Evolutionary conservation across 192 early-diverging fungal genomes (phyloP).

Genomic region (Rhizophagus sp.): DNA sequence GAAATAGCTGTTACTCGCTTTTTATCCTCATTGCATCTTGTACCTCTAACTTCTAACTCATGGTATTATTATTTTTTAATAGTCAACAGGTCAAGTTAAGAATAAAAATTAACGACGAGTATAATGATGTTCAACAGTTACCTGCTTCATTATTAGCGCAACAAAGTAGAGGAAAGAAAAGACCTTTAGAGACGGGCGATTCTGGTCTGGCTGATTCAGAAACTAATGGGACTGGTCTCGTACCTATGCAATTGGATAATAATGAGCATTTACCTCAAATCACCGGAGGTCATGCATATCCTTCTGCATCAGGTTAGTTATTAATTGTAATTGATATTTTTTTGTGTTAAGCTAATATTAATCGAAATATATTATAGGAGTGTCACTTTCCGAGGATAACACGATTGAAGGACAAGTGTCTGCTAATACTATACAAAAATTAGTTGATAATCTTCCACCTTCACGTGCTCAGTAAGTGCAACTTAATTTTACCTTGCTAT

Average conservation of each 20-base stretch:
- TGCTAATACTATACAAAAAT: neutral
- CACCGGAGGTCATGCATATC: conserved; percentile 14
- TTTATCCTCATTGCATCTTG: neutral
- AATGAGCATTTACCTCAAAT: neutral
- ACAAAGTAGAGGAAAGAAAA: conserved; percentile 5
- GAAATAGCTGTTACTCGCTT: neutral
- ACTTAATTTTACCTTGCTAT: neutral
- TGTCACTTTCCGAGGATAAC: conserved; percentile 8
- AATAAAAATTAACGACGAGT: conserved; percentile 27
- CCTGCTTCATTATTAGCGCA: conserved; percentile 12
- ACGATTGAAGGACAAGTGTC: conserved; percentile 21
- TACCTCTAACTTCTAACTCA: neutral
- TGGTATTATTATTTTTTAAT: neutral
- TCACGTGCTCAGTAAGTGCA: conserved; percentile 16
- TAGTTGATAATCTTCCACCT: conserved; percentile 25
- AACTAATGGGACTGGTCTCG: neutral
- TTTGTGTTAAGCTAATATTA: neutral
- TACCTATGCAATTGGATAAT: neutral
- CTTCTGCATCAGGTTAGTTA: conserved; percentile 14
- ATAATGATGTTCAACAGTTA: conserved; percentile 20
- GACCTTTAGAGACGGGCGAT: neutral
- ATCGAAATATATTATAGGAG: neutral
- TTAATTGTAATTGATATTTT: neutral
- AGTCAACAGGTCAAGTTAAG: conserved; percentile 19
- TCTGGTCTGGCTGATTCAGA: neutral